Evolutionary conservation across 805 yeast species (phyloP), one percentile per base, ranked within the genome.

Genomic region (Starmerella etchellsii): DNA sequence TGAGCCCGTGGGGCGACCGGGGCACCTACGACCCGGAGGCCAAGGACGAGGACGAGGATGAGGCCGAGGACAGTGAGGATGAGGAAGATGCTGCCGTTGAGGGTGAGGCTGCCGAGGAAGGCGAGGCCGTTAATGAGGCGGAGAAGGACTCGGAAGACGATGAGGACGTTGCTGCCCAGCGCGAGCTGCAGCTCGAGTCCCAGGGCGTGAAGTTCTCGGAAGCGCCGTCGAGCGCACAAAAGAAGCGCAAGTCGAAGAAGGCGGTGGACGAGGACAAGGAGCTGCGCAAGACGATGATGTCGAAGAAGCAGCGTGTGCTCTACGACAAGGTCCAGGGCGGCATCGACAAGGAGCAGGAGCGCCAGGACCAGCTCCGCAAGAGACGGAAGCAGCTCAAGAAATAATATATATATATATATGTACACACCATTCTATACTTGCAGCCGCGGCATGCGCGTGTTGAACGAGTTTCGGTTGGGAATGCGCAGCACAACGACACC

Each of bases 1-100:
- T 91, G 55, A 82, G 95, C 39, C 98, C 98, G 67, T 91, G 98
- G 97, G 97, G 97, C 53, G 98, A 91, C 65, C 73, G 87, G 36
- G 84, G 80, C 53, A 79, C 78, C 40, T 91, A 91, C 64, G 76
- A 88, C 62, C 97, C 98, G 54, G 44, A 39, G 22, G 37, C 16
- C n/a, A 76, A 70, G 42, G 58, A 30, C 14, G 39, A 10, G 15
- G 43, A 31, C n/a, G 41, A 31, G 10, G 43, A 31, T 3, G 51
- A 30, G 6, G 74, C 60, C 16, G 70, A 56, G 2, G 73, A 60
- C 22, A 75, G 56, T 18, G 40, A 25, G 16, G 41, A 31, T 6
- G 41, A 23, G 4, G 51, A 27, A 2, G 74, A 59, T 15, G 70
- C 55, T 2, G 73, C 4, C 15, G 78, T 60, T 11, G 78, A 64